Base-by-base conservation (phyloP, 2,329 filamentous ascomycete genomes). In the Colletotrichum spaethianum region DNA sequence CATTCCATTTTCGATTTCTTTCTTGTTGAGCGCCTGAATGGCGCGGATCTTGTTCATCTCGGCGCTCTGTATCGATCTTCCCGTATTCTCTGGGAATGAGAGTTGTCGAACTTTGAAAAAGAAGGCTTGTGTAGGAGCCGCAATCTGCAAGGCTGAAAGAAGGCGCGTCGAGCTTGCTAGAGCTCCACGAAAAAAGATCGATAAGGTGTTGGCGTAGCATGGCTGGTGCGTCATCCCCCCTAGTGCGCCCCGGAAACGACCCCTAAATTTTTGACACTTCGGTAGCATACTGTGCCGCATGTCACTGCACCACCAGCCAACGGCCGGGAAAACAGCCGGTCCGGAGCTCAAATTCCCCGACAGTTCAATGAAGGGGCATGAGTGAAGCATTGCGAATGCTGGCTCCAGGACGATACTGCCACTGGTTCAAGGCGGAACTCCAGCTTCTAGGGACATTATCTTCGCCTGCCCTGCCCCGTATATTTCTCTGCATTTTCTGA, bases 1-100 rank as follows among this genome's bases (percentile, higher is more conserved):
- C 91, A 95, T 89, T 80, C 93, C 94, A 81, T 94, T 92, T 82
- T 98, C 95, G 74, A 99, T 93, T 83, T 99, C 96, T 76, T 92
- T 92, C 85, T 96, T 94, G 82, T 99, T 99, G 72, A 99, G 93
- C 81, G 93, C 91, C 82, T 97, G 94, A 73, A 98, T 96, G 70
- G 95, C 92, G 77, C 95, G 93, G 76, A 99, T 96, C 76, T 94
- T 93, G 81, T 99, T 98, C 96, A 99, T 85, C 78, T 63, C 40
- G 31, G 23, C 44, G 20, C 16, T 8, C 20, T 44, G 18, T 63
- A 26, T n/a, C 16, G 5, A 63, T 16, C 8, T 20, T 1, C 1
- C 11, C 28, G 14, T 18, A 4, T 36, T 6, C 14, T 20, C 5
- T 14, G 18, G 33, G 18, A 18, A 36, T 20, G n/a, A 14, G 8